Percentiles rank a stretch among this genome's conserved stretches.
Conservation (phyloP, 2,329 filamentous ascomycete genomes). For the Ophiostoma ips region DNA sequence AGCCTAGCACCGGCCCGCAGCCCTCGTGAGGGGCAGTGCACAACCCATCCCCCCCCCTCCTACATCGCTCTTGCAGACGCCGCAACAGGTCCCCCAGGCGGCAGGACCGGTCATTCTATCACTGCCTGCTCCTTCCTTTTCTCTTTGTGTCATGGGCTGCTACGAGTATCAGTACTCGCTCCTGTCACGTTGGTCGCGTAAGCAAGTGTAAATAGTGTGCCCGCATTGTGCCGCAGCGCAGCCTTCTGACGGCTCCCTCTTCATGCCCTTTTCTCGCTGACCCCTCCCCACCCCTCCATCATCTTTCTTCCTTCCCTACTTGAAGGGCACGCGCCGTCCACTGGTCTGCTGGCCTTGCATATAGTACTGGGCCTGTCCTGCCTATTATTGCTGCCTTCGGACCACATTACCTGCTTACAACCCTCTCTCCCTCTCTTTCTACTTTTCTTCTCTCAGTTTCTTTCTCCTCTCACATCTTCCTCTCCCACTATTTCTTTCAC, state of each 20-base stretch:
- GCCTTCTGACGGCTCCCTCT: not conserved
- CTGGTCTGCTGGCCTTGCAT: not conserved
- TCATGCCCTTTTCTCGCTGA: not conserved
- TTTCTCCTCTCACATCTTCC: not conserved
- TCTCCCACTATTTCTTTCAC: not conserved
- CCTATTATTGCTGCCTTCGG: not conserved
- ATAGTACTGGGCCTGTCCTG: not conserved
- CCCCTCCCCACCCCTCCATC: slow-evolving; percentile 1
- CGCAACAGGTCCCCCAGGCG: not conserved
- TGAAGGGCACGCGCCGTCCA: not conserved
- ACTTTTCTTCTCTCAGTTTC: not conserved
- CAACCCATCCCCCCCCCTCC: not conserved
- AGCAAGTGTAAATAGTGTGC: not conserved
- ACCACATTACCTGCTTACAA: not conserved
- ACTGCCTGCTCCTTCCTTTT: not conserved
- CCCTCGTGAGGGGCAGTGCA: slow-evolving; percentile 5
- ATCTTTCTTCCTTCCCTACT: not conserved
- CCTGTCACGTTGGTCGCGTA: no score
- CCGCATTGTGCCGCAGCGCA: not conserved
- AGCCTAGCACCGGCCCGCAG: slow-evolving; percentile 5
- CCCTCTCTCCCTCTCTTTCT: not conserved
- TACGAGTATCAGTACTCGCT: not conserved
- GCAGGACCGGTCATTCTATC: not conserved
- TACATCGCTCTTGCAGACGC: not conserved
- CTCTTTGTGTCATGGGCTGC: not conserved